phyloP scores from a whole-genome alignment of 2,329 filamentous ascomycete genomes.

The Dendryphion nanum region DNA sequence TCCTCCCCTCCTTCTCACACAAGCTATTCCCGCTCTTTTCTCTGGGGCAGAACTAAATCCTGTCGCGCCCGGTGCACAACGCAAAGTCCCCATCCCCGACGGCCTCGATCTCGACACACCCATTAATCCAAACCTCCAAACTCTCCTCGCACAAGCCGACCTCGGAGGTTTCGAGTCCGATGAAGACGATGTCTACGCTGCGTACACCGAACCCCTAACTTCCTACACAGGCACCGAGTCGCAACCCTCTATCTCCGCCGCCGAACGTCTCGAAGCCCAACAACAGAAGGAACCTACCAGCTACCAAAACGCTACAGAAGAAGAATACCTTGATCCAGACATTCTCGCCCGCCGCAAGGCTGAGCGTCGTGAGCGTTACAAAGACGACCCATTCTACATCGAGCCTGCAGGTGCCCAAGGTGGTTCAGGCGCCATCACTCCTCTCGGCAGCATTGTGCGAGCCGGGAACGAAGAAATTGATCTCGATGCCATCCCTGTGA shows the following conservation, averaged over 20 bases:
- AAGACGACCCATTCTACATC: slow-evolving; percentile 96
- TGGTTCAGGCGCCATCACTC: slow-evolving; percentile 66
- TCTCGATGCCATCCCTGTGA: slow-evolving; percentile 92
- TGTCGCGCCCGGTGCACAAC: slow-evolving; percentile 77
- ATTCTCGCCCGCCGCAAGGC: slow-evolving; percentile 71
- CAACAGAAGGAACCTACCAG: slow-evolving; percentile 37
- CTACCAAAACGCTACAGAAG: slow-evolving; percentile 46
- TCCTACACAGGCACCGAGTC: slow-evolving; percentile 18
- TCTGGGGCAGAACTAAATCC: slow-evolving; percentile 86
- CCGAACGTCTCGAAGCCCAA: slow-evolving; percentile 43
- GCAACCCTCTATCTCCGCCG: slow-evolving; percentile 33
- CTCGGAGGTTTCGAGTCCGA: slow-evolving; percentile 43
- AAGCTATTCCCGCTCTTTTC: slow-evolving; percentile 87
- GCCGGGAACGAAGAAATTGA: slow-evolving; percentile 72
- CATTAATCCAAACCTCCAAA: slow-evolving; percentile 72
- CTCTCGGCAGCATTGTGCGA: slow-evolving; percentile 70
- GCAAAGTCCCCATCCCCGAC: slow-evolving; percentile 77
- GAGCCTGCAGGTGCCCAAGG: slow-evolving; percentile 43
- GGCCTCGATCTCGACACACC: slow-evolving; percentile 76
- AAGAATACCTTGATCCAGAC: slow-evolving; percentile 66
- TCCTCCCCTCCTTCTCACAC: slow-evolving; percentile 79
- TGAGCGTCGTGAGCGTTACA: slow-evolving; percentile 78
- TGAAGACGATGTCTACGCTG: slow-evolving; percentile 46
- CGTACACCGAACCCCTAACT: slow-evolving; percentile 45
- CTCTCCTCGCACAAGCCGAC: slow-evolving; percentile 59